These are phyloP conservation scores for Pythium volutum DNA, from an alignment of 352 stramenopile species.

Conservation along the genomic window DNA sequence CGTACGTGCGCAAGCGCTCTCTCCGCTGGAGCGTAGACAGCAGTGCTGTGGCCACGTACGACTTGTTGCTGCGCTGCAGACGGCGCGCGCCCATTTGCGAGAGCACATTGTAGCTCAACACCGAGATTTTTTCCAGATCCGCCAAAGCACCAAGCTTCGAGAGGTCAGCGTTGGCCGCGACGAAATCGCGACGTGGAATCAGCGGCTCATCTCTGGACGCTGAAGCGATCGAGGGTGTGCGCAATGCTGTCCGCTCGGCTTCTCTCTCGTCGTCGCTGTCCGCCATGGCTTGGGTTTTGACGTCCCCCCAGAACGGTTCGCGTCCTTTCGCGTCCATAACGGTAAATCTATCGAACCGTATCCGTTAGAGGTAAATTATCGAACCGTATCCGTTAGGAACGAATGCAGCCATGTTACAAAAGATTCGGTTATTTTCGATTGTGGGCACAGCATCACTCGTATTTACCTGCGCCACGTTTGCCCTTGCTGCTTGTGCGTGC, in stretches of 20 bases:
- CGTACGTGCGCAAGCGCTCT: slow-evolving; percentile 43
- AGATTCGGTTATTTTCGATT: too few relatives aligned
- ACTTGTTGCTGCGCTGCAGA: slow-evolving; percentile 41
- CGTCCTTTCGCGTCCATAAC: background rate
- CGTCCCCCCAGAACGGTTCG: background rate
- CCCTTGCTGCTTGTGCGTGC: slow-evolving; percentile 3
- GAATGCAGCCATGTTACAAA: background rate
- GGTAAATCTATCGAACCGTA: background rate
- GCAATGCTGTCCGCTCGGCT: background rate
- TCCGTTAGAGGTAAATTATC: too few relatives aligned
- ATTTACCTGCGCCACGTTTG: background rate
- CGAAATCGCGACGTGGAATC: slow-evolving; percentile 32
- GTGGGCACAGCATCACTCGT: background rate
- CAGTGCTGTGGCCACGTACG: slow-evolving; percentile 47
- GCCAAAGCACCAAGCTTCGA: slow-evolving; percentile 38
- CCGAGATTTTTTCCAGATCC: slow-evolving; percentile 55
- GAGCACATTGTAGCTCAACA: slow-evolving; percentile 83
- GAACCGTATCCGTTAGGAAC: too few relatives aligned
- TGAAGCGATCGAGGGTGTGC: too few relatives aligned
- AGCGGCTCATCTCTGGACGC: background rate
- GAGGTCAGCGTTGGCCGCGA: slow-evolving; percentile 43
- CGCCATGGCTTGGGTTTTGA: background rate
- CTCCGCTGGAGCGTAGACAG: slow-evolving; percentile 44
- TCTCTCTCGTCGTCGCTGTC: slow-evolving; percentile 7
- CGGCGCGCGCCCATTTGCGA: slow-evolving; percentile 68